Evolutionary conservation across 2,329 filamentous ascomycete species (phyloP), one percentile per base, ranked within the genome.

Genomic region (Capronia americana): DNA sequence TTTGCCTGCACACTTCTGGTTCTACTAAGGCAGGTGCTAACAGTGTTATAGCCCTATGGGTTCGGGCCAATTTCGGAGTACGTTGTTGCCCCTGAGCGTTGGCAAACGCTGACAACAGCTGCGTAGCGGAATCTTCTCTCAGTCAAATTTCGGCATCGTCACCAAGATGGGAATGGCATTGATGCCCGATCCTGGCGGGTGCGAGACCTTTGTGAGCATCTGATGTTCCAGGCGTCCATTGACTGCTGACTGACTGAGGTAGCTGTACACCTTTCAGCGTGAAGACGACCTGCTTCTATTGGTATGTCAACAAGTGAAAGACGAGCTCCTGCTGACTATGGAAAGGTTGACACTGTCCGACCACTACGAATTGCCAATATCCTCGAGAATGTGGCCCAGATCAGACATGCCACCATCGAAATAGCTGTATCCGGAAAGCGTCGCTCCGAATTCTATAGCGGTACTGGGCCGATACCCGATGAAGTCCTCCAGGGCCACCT

Each of bases 111-210:
- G 23, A 53, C n/a, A 14, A 53, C 26, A 51, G 57, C 14, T 44
- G 17, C 38, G 5, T 20, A 44, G 38, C 66, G 78, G 78, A 8
- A 72, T 73, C 12, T 73, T 73, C 63, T 69, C 64, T 14, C 72
- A 73, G 51, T 68, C 65, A 32, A 73, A 73, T 64, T 64, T 79
- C 78, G 76, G 64, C 14, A 58, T 66, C 20, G 54, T 66, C 24
- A 83, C 82, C 2, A 86, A 86, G 73, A 83, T 87, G 79, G 85
- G 84, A 0, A 79, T 86, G 54, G 66, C 66, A 74, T 76, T 87
- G 48, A 86, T 86, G 84, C 81, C 81, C 1, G 84, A 61, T 44
- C 58, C 58, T 3, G 48, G 58, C 12, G 58, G 58, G 23, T 51
- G 30, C 48, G 58, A 61, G 46, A 53, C 34, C 12, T 61, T 61